Base-by-base conservation (phyloP, 2,329 filamentous ascomycete genomes). In the Alternaria metachromatica region DNA sequence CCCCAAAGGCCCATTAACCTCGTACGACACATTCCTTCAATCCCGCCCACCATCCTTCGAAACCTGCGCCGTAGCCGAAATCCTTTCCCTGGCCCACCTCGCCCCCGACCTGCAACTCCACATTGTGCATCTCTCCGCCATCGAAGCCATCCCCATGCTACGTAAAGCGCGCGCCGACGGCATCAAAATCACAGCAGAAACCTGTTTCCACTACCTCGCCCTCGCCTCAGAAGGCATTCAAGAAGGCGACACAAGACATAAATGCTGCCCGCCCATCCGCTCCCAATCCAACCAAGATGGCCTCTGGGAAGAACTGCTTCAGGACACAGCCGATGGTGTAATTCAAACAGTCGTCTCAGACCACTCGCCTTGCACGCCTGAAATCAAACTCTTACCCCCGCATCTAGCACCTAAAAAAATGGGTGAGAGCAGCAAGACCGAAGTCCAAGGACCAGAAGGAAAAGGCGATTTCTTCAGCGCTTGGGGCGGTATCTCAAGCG, bases 401-500 rank as follows among this genome's bases (percentile, higher is more conserved):
- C 87, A 90, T 69, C 85, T 96, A n/a, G 87, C 85, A 15, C 84
- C 85, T 41, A 80, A 78, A 71, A 77, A 75, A 78, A 46, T 74
- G 70, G 44, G 69, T 49, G 75, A 75, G 46, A 68, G 64, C 56
- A 69, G 56, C 33, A 77, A 73, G 59, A 72, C 69, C 20, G 74
- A 78, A 6, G 76, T 77, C 23, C 78, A 82, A 10, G 74, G 80
- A 2, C 77, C 81, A 41, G 81, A 83, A 21, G 80, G 81, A 23
- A 79, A 79, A 44, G 96, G 96, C 41, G 93, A 98, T 82, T 98
- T 99, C 86, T 96, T 98, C 82, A 89, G 91, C 5, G 94, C 94
- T 1, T 99, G 96, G 96, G 96, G 96, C 58, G 96, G 96, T 13
- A 97, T 99, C 75, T 95, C 92, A 5, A 96, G 92, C 5, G 95